Evolutionary conservation across 2,329 filamentous ascomycete genomes (phyloP).

Genomic region (Xylariaceae sp.): DNA sequence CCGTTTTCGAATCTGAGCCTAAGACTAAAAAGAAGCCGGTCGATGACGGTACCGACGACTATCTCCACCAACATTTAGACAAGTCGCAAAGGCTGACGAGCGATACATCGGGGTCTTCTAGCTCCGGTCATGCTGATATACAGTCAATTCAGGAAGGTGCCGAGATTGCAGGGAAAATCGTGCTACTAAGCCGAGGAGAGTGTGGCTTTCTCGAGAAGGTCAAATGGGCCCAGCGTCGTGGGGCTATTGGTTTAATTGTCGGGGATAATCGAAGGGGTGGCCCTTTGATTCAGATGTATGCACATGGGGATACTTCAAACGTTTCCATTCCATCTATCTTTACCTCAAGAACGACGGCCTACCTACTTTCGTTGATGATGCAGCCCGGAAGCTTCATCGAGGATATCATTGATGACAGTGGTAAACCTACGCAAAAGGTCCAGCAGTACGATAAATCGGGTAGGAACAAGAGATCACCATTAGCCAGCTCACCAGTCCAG

Average conservation of each 20-base stretch:
- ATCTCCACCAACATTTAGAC: constrained; percentile 67
- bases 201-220: constrained; percentile 98
- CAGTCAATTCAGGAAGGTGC: constrained; percentile 89
- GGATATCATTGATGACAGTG: constrained; percentile 65
- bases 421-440: constrained; percentile 61
- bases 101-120: constrained; percentile 45
- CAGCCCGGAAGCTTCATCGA: constrained; percentile 71
- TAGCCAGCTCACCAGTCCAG: constrained; percentile 39
- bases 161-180: constrained; percentile 92
- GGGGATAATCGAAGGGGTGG: constrained; percentile 92
- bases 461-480: constrained; percentile 46
- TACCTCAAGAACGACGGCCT: constrained; percentile 92
- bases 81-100: constrained; percentile 42
- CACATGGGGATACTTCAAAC: constrained; percentile 94
- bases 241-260: constrained; percentile 88
- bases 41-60: constrained; percentile 84
- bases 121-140: constrained; percentile 79
- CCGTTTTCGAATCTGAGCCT: constrained; percentile 34
- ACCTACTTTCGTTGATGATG: constrained; percentile 86
- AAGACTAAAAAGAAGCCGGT: constrained; percentile 45
- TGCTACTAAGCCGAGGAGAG: constrained; percentile 87
- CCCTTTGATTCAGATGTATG: constrained; percentile 95
- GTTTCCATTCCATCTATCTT: constrained; percentile 94
- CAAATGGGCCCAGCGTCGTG: constrained; percentile 93
- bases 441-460: constrained; percentile 54